These are phyloP conservation scores for Pseudogymnoascus sp. DNA, from an alignment of 2,329 filamentous ascomycete species.

Conservation along the genomic window DNA sequence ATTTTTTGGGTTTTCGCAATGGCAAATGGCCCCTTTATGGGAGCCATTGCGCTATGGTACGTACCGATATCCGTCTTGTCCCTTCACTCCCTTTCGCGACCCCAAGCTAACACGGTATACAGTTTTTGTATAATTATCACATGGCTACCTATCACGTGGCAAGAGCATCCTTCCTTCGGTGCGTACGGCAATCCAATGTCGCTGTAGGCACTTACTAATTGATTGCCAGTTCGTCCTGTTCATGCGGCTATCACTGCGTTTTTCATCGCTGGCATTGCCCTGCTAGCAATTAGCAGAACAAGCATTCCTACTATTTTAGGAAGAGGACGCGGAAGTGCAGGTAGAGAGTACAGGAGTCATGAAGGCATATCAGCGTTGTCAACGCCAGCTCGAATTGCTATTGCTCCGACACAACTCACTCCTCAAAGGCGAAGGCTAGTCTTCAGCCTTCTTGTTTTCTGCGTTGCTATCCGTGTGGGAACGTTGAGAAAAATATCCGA, in stretches of 20 bases:
- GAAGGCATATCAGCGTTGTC: background rate
- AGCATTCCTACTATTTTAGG: background rate
- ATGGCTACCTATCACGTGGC: constrained; percentile 5
- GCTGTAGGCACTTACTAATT: background rate
- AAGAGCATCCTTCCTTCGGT: constrained; percentile 9
- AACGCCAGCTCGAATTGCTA: background rate
- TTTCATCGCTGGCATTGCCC: background rate
- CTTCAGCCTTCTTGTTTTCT: background rate
- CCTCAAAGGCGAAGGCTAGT: background rate
- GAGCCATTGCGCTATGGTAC: constrained; percentile 3
- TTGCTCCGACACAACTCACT: background rate
- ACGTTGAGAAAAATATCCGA: constrained; percentile 5
- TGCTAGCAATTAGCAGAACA: constrained; percentile 4
- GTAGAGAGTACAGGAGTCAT: constrained; percentile 4
- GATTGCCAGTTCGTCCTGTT: background rate
- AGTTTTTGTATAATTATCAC: constrained; percentile 8
- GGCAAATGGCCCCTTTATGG: constrained; percentile 5
- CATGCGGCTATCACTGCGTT: background rate
- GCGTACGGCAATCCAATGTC: background rate
- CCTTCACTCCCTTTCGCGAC: background rate
- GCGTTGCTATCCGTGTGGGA: constrained; percentile 8
- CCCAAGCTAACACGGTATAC: background rate
- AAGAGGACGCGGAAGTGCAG: constrained; percentile 8
- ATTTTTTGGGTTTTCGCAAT: background rate
- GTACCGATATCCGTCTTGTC: background rate